These are phyloP conservation scores for Terana coerulea DNA, from an alignment of 768 basidiomycete genomes.

Conservation along the genomic window DNA sequence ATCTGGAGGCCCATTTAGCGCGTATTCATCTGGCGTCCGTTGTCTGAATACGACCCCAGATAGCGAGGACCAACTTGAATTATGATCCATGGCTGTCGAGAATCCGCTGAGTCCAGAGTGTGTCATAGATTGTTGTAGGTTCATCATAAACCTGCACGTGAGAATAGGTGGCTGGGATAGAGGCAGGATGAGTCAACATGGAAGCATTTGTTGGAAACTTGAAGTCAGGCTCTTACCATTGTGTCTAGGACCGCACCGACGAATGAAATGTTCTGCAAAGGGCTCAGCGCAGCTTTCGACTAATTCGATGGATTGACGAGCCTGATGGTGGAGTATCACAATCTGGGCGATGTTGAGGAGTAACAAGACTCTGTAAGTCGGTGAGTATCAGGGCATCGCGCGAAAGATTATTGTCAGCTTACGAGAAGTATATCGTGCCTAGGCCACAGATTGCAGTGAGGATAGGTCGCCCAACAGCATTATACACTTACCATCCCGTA, in stretches of 20 bases:
- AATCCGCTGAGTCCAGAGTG: not conserved
- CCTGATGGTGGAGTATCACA: not conserved
- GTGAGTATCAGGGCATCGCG: not conserved
- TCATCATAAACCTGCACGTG: constrained; percentile 1
- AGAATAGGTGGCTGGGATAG: not conserved
- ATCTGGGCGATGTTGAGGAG: not conserved
- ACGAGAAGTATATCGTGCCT: not conserved
- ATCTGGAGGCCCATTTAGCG: too few species aligned
- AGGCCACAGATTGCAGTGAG: too few species aligned
- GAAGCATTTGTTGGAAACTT: not conserved
- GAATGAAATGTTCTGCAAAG: too few species aligned
- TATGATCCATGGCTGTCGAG: too few species aligned
- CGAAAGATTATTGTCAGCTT: not conserved
- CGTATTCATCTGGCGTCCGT: too few species aligned
- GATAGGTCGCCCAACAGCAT: too few species aligned
- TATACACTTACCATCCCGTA: not conserved
- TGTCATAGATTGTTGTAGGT: not conserved
- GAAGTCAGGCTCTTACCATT: not conserved
- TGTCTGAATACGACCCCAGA: too few species aligned
- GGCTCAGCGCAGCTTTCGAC: too few species aligned
- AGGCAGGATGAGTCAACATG: not conserved
- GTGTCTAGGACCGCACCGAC: not conserved
- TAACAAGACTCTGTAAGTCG: not conserved
- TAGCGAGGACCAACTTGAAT: too few species aligned
- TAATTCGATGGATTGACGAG: too few species aligned